A percentile compares a stretch with the other conserved stretches of the same genome.
phyloP scores from a whole-genome alignment of 345 rosid species.

The Moringa oleifera region DNA sequence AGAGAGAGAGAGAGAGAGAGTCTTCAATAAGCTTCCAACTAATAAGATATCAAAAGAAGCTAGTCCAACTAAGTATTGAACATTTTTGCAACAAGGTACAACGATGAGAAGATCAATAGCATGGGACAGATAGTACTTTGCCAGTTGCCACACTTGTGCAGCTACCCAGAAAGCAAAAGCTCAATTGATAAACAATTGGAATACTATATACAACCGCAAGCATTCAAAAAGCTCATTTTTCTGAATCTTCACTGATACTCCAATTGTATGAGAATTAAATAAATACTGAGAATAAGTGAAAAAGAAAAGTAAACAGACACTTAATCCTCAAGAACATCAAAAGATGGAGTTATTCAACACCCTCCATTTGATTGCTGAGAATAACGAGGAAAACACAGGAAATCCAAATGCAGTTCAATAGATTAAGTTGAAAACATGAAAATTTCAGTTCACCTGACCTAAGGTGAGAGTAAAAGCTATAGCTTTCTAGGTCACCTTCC shows the following conservation, averaged over 20 bases:
- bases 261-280: constrained; percentile 7
- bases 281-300: background rate
- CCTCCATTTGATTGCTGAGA: background rate
- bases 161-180: constrained; percentile 19
- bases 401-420: no score
- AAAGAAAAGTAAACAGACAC: background rate
- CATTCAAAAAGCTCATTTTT: constrained; percentile 23
- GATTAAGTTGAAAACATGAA: no score
- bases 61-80: constrained; percentile 6
- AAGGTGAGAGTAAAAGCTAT: background rate
- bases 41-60: constrained; percentile 16
- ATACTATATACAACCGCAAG: constrained; percentile 9
- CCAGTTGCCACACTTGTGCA: constrained; percentile 23
- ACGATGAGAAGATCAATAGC: constrained; percentile 14
- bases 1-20: constrained; percentile 2
- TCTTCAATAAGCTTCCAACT: background rate
- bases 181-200: constrained; percentile 7
- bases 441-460: no score
- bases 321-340: background rate
- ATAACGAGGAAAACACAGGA: no score
- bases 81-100: constrained; percentile 17
- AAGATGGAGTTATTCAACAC: background rate
- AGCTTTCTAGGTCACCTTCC: background rate
- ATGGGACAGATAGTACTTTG: constrained; percentile 23
- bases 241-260: constrained; percentile 39